Evolutionary conservation across 1,284 basidiomycete genomes (phyloP).

Genomic region (Chiua sp.): DNA sequence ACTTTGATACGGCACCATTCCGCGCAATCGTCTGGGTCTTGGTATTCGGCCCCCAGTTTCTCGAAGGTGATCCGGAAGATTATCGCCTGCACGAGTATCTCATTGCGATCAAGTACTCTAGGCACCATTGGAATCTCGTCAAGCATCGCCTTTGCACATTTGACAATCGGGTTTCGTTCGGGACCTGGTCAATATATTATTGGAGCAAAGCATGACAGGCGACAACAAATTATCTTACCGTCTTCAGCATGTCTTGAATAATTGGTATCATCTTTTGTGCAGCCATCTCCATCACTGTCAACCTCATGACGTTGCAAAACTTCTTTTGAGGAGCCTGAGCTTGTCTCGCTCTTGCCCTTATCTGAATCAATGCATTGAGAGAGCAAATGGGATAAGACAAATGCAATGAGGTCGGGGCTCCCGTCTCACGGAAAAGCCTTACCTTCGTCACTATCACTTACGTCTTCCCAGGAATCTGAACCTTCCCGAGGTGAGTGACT

Average conservation of each 20-base stretch:
- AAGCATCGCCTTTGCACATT: neutral
- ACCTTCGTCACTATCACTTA: neutral
- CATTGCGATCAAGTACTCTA: neutral
- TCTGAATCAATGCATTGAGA: neutral
- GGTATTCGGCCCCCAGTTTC: slow-evolving; percentile 1
- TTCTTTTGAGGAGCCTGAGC: too few relatives aligned
- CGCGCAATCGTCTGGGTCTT: slow-evolving; percentile 5
- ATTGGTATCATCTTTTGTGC: neutral
- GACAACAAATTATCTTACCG: neutral
- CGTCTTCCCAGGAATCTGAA: slow-evolving; percentile 2
- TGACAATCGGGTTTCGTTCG: neutral
- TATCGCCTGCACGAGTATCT: slow-evolving; percentile 1
- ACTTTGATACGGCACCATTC: slow-evolving; percentile 10
- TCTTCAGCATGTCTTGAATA: neutral
- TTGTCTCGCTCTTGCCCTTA: neutral
- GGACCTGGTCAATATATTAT: neutral
- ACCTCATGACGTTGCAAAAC: neutral
- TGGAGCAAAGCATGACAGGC: neutral
- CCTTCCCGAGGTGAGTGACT: neutral
- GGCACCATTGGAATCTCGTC: neutral
- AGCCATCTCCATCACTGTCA: too few relatives aligned
- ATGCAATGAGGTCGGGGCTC: neutral
- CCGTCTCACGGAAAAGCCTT: neutral
- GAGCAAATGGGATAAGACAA: neutral
- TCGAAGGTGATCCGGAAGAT: neutral